Evolutionary conservation across 225 moss, liverwort and hornwort species (phyloP), one percentile per base, ranked within the genome.

Genomic region (Climacium dendroides): DNA sequence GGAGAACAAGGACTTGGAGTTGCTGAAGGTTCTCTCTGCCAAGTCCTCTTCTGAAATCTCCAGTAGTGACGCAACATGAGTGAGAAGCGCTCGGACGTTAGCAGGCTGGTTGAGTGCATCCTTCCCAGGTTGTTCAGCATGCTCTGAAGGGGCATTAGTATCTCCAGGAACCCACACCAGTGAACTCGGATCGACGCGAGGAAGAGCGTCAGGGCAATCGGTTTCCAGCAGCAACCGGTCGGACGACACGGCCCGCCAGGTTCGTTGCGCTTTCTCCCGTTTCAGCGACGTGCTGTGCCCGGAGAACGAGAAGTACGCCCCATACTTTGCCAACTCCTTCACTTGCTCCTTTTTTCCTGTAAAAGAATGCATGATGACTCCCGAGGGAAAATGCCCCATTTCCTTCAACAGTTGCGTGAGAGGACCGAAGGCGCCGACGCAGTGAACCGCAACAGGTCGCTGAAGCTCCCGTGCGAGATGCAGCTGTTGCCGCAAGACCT

Each of bases 231-330:
- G 74, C 82, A 97, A 87, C 84, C 96, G 91, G 22, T 96, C 96
- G 8, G 78, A 79, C 13, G 97, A 95, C 82, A 99, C 97, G 78
- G 94, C 89, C 19, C 86, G 90, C 94, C 90, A 92, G 8, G 90
- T 74, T 23, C 61, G 86, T 74, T 89, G 74, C 32, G 95, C 95
- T 87, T 96, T 94, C 89, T 89, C 85, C 47, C 89, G 90, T 89
- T 96, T 99, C 58, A 92, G 13, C 10, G 85, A 87, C 19, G 93
- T 97, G 3, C 90, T 88, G 80, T 85, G 86, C 6, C 98, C 98
- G 4, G 98, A 99, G 74, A 99, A 97, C 7, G 98, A 99, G 82
- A 99, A 96, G 85, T 96, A 97, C 9, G 94, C 96, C 32, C 92
- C 92, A 32, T 84, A 82, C 70, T 94, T 94, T 17, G 83, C 87